Conservation (phyloP, 352 stramenopile species). For the Phytophthora aleatoria region DNA sequence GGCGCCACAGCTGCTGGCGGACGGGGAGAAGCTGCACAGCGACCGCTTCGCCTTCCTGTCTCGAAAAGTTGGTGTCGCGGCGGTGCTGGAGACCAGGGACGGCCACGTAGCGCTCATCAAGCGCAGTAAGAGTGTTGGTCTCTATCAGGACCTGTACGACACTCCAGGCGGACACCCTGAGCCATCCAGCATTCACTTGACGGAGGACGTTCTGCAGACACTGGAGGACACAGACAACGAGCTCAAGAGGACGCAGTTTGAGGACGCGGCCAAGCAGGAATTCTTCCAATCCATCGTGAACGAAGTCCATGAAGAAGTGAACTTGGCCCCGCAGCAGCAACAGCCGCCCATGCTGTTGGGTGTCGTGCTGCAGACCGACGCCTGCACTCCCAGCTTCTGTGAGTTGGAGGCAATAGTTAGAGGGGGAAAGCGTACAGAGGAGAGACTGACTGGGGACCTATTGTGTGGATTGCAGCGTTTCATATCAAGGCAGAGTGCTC, state of each 20-base stretch:
- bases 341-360: constrained; percentile 65
- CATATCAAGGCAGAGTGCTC: constrained; percentile 49
- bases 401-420: constrained; percentile 12
- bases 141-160: constrained; percentile 79
- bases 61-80: constrained; percentile 81
- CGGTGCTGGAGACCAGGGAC: constrained; percentile 68
- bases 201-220: constrained; percentile 28
- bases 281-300: constrained; percentile 77
- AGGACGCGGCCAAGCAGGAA: constrained; percentile 41
- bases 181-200: constrained; percentile 49
- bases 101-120: constrained; percentile 68
- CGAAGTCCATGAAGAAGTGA: constrained; percentile 84
- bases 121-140: constrained; percentile 62
- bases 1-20: constrained; percentile 38
- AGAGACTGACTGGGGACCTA: neutral
- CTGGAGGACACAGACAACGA: constrained; percentile 22
- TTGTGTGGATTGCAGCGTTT: constrained; percentile 47
- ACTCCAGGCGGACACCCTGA: constrained; percentile 83
- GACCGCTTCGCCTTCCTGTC: constrained; percentile 69
- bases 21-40: constrained; percentile 27
- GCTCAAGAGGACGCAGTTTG: constrained; percentile 16
- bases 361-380: constrained; percentile 70
- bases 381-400: constrained; percentile 83
- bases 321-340: constrained; percentile 46
- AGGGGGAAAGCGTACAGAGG: neutral